Conservation (phyloP, 495 filamentous ascomycete species). For the Collariella sp. region DNA sequence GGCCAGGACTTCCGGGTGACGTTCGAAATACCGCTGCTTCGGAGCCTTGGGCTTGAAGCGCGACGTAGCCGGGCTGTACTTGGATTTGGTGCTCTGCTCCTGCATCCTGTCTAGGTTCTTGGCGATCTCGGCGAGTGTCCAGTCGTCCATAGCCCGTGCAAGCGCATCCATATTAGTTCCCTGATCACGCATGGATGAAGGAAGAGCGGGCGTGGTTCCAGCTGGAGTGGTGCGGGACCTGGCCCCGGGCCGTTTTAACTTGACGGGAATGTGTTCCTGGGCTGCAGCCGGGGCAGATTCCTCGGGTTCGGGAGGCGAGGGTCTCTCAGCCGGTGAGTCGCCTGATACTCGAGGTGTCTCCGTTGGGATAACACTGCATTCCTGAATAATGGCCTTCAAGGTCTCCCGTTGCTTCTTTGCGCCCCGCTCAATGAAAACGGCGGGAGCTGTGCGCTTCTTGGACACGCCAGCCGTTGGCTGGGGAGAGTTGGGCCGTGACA, state of each 20-base stretch:
- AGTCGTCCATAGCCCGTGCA: conserved; percentile 41
- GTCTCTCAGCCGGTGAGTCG: background rate
- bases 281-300: background rate
- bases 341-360: background rate
- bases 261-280: conserved; percentile 1
- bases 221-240: background rate
- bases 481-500: conserved; percentile 31
- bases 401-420: conserved; percentile 25
- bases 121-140: conserved; percentile 41
- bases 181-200: conserved; percentile 34
- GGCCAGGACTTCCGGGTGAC: conserved; percentile 35
- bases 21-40: conserved; percentile 38
- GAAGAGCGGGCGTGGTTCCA: conserved; percentile 24
- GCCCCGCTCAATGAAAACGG: conserved; percentile 43
- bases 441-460: conserved; percentile 32
- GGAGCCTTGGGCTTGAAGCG: conserved; percentile 42
- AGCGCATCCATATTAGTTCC: conserved; percentile 38
- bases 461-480: conserved; percentile 18
- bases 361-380: background rate
- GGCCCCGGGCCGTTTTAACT: conserved; percentile 20
- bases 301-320: background rate
- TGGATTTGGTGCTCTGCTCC: conserved; percentile 21
- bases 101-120: conserved; percentile 33
- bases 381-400: conserved; percentile 1
- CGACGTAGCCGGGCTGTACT: conserved; percentile 14